A percentile compares a stretch with the other conserved stretches of the same genome.
phyloP scores from a whole-genome alignment of 1,139 yeast species.

The Yamadazyma atmosphaerica region DNA sequence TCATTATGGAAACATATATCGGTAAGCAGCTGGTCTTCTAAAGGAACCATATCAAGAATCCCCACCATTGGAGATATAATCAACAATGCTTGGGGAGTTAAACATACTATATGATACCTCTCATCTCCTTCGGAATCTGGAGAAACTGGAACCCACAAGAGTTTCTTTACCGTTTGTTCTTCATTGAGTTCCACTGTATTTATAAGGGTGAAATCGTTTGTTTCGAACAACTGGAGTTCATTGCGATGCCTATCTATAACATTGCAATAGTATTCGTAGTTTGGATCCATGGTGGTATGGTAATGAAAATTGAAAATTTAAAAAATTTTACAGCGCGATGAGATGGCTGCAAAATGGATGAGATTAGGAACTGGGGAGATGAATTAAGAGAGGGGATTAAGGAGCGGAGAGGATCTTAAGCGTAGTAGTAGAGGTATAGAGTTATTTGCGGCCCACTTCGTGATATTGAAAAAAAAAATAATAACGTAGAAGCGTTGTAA shows the following conservation, averaged over 20 bases:
- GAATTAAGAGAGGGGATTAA: too few relatives aligned
- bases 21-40: constrained; percentile 8
- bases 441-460: too few relatives aligned
- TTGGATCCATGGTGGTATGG: background rate
- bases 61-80: constrained; percentile 17
- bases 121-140: constrained; percentile 5
- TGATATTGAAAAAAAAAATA: too few relatives aligned
- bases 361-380: too few relatives aligned
- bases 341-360: constrained; percentile 7
- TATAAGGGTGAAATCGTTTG: constrained; percentile 15
- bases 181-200: constrained; percentile 9
- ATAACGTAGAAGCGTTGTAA: too few relatives aligned
- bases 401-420: too few relatives aligned
- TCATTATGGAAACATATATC: constrained; percentile 13
- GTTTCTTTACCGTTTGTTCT: constrained; percentile 4
- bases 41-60: constrained; percentile 9
- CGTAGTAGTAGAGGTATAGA: too few relatives aligned
- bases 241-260: constrained; percentile 7
- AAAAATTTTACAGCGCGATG: constrained; percentile 2
- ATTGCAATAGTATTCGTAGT: constrained; percentile 10
- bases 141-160: constrained; percentile 6
- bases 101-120: constrained; percentile 7
- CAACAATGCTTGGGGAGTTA: constrained; percentile 7
- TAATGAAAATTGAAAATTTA: background rate
- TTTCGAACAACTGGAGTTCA: constrained; percentile 15